These are phyloP conservation scores for Colletotrichum graminicola DNA, from an alignment of 2,329 filamentous ascomycete genomes.

Conservation along the genomic window DNA sequence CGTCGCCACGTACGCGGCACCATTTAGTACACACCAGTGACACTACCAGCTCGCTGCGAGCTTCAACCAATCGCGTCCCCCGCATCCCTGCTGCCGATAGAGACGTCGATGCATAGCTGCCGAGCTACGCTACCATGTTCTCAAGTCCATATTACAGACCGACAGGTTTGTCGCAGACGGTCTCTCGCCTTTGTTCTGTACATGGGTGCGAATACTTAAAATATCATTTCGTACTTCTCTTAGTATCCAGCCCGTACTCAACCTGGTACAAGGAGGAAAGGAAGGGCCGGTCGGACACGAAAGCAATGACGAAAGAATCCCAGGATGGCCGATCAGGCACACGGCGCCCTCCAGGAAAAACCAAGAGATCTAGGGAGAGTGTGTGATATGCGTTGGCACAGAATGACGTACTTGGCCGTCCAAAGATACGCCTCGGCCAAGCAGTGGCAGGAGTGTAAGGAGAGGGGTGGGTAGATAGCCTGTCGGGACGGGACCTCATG, in stretches of 20 bases:
- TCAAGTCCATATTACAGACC: background rate
- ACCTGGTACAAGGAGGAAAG: background rate
- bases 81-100: background rate
- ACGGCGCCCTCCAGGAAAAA: background rate
- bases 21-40: background rate
- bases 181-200: background rate
- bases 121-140: background rate
- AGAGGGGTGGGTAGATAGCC: background rate
- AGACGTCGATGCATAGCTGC: background rate
- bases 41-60: background rate
- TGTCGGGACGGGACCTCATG: slow-evolving; percentile 15
- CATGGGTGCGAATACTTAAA: background rate
- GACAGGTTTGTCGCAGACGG: background rate
- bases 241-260: background rate
- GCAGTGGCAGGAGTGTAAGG: background rate
- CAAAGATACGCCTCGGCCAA: background rate
- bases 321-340: slow-evolving; percentile 2
- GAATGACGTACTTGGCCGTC: slow-evolving; percentile 34
- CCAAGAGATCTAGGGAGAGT: slow-evolving; percentile 30
- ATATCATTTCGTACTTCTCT: background rate
- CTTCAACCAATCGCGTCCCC: background rate
- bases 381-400: slow-evolving; percentile 38
- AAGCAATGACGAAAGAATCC: background rate
- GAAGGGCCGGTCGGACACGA: background rate
- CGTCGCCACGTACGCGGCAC: background rate